These are phyloP conservation scores for Sphagnum tenellum DNA, from an alignment of 225 moss, liverwort and hornwort genomes.

Conservation along the genomic window DNA sequence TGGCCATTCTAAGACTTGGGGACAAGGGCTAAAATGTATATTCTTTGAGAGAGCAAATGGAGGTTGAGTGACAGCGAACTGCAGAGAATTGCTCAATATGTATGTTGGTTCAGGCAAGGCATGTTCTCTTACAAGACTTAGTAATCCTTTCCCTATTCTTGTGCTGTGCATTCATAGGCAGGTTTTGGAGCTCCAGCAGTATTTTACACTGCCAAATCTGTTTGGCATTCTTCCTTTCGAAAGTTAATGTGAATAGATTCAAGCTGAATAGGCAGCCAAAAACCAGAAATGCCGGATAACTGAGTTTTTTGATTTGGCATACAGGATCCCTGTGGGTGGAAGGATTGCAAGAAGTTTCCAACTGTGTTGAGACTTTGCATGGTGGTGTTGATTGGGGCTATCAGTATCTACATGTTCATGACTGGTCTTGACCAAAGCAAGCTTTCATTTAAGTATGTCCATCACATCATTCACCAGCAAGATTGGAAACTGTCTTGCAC, in stretches of 20 bases:
- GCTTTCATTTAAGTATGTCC: conserved; percentile 15
- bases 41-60: too few relatives aligned
- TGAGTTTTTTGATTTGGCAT: not conserved
- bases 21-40: too few relatives aligned
- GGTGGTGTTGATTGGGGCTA: conserved; percentile 32
- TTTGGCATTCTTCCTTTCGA: too few relatives aligned
- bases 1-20: too few relatives aligned
- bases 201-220: too few relatives aligned
- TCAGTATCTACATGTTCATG: conserved; percentile 34
- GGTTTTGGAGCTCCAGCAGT: too few relatives aligned
- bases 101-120: conserved; percentile 26
- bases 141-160: too few relatives aligned
- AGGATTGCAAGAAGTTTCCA: conserved; percentile 41
- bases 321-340: conserved; percentile 25
- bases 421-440: conserved; percentile 19
- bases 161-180: too few relatives aligned
- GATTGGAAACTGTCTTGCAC: conserved; percentile 29
- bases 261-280: too few relatives aligned
- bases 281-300: not conserved
- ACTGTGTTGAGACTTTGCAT: conserved; percentile 32
- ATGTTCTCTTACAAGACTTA: not conserved
- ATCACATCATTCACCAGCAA: conserved; percentile 5
- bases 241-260: too few relatives aligned
- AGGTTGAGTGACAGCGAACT: too few relatives aligned
- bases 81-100: conserved; percentile 6